Conservation (phyloP, 2,329 filamentous ascomycete species). For the Ophiostoma ulmi region DNA sequence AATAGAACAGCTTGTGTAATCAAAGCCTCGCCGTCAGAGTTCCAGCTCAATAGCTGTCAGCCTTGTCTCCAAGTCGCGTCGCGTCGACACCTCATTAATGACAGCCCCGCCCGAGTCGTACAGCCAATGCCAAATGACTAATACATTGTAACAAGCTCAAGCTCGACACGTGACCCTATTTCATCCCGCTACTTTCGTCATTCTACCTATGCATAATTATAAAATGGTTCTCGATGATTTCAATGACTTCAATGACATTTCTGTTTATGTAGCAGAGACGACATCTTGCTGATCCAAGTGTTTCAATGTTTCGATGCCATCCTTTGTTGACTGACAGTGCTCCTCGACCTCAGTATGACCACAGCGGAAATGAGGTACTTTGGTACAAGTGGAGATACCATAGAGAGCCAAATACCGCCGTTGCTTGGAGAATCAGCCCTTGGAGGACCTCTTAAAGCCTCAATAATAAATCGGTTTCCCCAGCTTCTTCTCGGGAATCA, state of each 20-base stretch:
- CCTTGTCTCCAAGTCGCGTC: conserved; percentile 8
- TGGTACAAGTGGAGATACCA: not conserved
- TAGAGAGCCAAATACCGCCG: not conserved
- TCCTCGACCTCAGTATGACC: not conserved
- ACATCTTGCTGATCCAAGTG: not conserved
- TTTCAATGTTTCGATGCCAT: not conserved
- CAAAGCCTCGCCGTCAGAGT: not conserved
- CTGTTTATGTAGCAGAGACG: not conserved
- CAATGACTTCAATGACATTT: too few species aligned
- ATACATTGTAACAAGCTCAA: not conserved
- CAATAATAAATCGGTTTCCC: too few species aligned
- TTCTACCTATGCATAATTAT: not conserved
- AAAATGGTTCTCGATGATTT: too few species aligned
- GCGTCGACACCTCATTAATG: conserved; percentile 7
- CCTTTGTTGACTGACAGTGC: not conserved
- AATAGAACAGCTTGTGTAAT: not conserved
- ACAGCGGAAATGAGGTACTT: conserved; percentile 1
- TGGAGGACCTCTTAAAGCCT: not conserved
- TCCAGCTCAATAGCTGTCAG: not conserved
- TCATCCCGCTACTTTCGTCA: not conserved
- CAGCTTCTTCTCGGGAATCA: too few species aligned
- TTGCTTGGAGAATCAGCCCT: not conserved
- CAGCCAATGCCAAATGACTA: not conserved
- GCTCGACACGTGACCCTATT: not conserved
- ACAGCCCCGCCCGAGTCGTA: not conserved